Percentiles rank a stretch among this genome's conserved stretches.
Evolutionary conservation across 495 filamentous ascomycete species (phyloP).

Genomic region (Neurospora discreta): DNA sequence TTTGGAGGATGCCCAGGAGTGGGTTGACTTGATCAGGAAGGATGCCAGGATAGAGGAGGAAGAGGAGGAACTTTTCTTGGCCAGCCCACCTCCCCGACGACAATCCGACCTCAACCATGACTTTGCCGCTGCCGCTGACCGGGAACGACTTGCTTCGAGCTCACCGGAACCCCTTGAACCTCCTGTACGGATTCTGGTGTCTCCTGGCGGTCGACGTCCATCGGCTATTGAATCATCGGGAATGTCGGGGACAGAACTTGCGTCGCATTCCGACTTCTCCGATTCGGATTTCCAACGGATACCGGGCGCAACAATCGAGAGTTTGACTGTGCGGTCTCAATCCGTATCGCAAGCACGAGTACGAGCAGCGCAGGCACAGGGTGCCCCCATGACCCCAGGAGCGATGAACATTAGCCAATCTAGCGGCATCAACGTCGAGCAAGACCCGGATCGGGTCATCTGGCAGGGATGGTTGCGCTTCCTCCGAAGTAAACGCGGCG

Average conservation of each 20-base stretch:
- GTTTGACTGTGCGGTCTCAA: conserved; percentile 28
- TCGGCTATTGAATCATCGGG: conserved; percentile 61
- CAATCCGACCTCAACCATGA: conserved; percentile 18
- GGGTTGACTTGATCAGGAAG: conserved; percentile 71
- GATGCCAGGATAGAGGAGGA: conserved; percentile 78
- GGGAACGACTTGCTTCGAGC: conserved; percentile 41
- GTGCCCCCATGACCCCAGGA: conserved; percentile 12
- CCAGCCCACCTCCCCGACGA: conserved; percentile 40
- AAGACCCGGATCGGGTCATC: conserved; percentile 61
- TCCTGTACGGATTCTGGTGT: conserved; percentile 21
- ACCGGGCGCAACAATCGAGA: conserved; percentile 33
- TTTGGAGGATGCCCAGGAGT: conserved; percentile 68
- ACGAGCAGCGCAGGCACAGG: background rate
- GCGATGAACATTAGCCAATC: conserved; percentile 46
- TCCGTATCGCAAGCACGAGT: background rate
- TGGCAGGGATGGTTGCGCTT: conserved; percentile 88
- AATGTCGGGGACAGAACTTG: conserved; percentile 66
- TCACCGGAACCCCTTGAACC: conserved; percentile 47
- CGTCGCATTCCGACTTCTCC: conserved; percentile 84
- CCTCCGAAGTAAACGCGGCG: conserved; percentile 72
- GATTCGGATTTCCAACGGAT: conserved; percentile 46
- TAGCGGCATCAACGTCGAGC: conserved; percentile 40
- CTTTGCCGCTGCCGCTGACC: background rate
- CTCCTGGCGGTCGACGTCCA: conserved; percentile 29
- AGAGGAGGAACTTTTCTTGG: conserved; percentile 66